Conservation (phyloP, 768 basidiomycete genomes). For the Cantharellus anzutake region DNA sequence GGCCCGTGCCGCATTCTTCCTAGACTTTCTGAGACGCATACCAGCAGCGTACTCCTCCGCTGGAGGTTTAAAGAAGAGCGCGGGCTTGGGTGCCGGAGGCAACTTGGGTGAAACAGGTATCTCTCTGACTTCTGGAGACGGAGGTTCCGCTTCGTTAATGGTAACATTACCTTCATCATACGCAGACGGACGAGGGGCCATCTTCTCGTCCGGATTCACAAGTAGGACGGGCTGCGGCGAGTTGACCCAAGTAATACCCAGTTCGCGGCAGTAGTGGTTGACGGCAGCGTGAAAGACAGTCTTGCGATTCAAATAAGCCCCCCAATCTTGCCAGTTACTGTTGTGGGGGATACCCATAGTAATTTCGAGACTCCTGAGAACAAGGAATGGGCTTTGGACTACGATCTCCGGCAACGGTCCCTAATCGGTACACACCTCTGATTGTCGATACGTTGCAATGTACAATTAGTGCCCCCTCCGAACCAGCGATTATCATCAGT, state of each 20-base stretch:
- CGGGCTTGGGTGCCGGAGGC: no score
- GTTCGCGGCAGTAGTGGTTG: constrained; percentile 48
- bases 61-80: no score
- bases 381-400: not conserved
- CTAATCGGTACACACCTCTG: constrained; percentile 26
- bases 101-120: no score
- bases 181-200: no score
- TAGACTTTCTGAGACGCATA: no score
- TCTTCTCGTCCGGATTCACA: not conserved
- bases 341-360: constrained; percentile 46
- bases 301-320: constrained; percentile 35
- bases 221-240: constrained; percentile 41
- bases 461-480: constrained; percentile 40
- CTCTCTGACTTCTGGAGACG: no score
- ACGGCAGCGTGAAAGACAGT: constrained; percentile 70
- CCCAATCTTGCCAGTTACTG: constrained; percentile 42
- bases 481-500: constrained; percentile 71
- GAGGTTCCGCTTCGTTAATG: no score
- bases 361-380: constrained; percentile 26
- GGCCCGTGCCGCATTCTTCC: no score
- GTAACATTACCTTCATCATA: no score
- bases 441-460: constrained; percentile 40
- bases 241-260: constrained; percentile 42
- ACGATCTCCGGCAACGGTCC: not conserved
- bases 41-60: no score